Percentiles rank a stretch among this genome's conserved stretches.
phyloP scores from a whole-genome alignment of 257 asterid species.

The Capsicum rhomboideum region DNA sequence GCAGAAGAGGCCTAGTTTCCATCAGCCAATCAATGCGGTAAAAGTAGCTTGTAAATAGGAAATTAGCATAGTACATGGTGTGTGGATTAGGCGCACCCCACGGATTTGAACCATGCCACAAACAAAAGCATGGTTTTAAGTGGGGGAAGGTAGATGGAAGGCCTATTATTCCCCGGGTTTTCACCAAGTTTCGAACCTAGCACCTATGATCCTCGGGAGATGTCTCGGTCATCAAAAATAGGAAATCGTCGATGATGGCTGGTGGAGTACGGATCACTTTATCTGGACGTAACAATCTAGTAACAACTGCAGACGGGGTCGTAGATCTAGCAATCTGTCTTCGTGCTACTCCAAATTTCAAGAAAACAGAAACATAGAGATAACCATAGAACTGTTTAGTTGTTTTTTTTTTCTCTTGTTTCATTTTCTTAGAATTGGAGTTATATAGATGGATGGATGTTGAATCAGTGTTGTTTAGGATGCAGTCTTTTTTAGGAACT shows the following conservation, averaged over 20 bases:
- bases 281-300: not conserved
- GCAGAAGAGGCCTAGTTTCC: conserved; percentile 10
- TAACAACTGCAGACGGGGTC: not conserved
- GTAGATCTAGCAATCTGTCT: not conserved
- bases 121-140: not conserved
- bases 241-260: not conserved
- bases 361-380: not conserved
- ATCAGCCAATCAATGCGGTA: not conserved
- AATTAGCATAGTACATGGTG: not conserved
- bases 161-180: not conserved
- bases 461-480: not conserved
- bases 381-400: not conserved
- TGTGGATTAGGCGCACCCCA: not conserved
- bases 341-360: not conserved
- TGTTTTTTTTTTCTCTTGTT: not conserved
- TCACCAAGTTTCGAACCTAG: not conserved
- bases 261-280: not conserved
- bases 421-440: not conserved
- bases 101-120: not conserved
- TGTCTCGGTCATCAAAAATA: not conserved
- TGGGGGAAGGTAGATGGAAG: not conserved
- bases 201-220: not conserved
- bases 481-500: not conserved
- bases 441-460: not conserved
- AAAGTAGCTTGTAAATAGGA: not conserved